Evolutionary conservation across 1,139 yeast genomes (phyloP), one percentile per base, ranked within the genome.

Genomic region (Saccharomyces hybrid): DNA sequence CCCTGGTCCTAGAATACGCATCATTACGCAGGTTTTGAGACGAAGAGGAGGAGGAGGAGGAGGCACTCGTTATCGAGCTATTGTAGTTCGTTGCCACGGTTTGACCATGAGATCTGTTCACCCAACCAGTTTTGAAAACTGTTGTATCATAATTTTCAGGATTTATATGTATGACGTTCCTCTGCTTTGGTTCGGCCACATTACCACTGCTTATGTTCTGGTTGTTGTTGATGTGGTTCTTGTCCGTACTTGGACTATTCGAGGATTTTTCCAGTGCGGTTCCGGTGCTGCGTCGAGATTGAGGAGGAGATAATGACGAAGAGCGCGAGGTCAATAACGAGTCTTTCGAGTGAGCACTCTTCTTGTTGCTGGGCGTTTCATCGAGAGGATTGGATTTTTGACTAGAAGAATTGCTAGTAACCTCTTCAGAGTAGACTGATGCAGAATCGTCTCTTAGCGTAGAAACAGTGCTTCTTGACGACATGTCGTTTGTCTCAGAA

Each of bases 71-170:
- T 13, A 32, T 44, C 1, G 46, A 31, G 14, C 30, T 61, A 57
- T 50, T 49, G 8, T 34, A 53, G 23, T 47, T 49, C 13, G 49
- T 31, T 7, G 57, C 30, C 3, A 55, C 79, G 78, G 80, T 48
- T 73, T 73, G 60, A 66, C 78, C 64, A 59, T 66, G 65, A 65
- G 67, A 75, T 57, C 68, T 74, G 60, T 79, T 79, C 7, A 78
- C 51, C 82, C 82, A 79, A 2, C 80, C 78, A 0, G 69, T 63
- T 60, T 77, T 78, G 55, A 76, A 67, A 1, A 71, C 61, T 1
- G 70, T 69, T 1, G 62, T 48, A 62, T 79, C 78, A 51, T 72
- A 75, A 49, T 68, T 72, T 3, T 69, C 72, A 23, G 60, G 61
- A 28, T 64, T 68, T 51, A 68, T 53, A 28, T 57, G 53, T 4